Evolutionary conservation across 805 yeast genomes (phyloP).

Genomic region (Myxozyma lipomycoides): DNA sequence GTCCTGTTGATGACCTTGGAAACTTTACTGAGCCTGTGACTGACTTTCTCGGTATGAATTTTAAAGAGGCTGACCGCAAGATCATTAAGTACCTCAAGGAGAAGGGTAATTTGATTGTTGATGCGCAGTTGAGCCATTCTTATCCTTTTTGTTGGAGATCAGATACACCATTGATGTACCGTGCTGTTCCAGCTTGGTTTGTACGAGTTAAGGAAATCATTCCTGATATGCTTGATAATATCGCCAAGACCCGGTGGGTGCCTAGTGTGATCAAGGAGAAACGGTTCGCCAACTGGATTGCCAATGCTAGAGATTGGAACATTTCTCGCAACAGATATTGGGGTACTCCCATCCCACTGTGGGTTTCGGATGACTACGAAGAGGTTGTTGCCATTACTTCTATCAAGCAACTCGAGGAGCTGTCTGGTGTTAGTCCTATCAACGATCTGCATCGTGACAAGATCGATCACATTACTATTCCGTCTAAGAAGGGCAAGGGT

Average conservation of each 20-base stretch:
- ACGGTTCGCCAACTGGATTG: constrained; percentile 96
- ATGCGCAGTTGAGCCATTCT: constrained; percentile 85
- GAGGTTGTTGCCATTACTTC: constrained; percentile 94
- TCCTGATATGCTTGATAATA: constrained; percentile 84
- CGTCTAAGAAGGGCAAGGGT: constrained; percentile 87
- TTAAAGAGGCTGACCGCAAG: constrained; percentile 90
- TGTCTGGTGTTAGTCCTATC: constrained; percentile 71
- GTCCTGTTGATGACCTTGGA: constrained; percentile 94
- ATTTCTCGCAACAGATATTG: constrained; percentile 97
- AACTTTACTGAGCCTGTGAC: constrained; percentile 69
- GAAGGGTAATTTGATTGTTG: constrained; percentile 66
- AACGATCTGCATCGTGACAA: constrained; percentile 91
- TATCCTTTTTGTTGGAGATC: constrained; percentile 99
- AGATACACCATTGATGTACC: constrained; percentile 92
- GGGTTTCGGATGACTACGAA: constrained; percentile 92
- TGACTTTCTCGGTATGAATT: constrained; percentile 77
- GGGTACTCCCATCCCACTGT: constrained; percentile 99
- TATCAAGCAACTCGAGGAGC: constrained; percentile 74
- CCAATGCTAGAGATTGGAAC: constrained; percentile 99
- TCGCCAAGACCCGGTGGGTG: constrained; percentile 89
- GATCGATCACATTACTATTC: constrained; percentile 89
- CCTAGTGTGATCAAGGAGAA: constrained; percentile 87
- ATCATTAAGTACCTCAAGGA: constrained; percentile 82
- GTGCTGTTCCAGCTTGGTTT: constrained; percentile 98
- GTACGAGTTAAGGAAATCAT: constrained; percentile 82